Base-by-base conservation (phyloP, 768 basidiomycete species). In the Peribolospora kevripleyi region DNA sequence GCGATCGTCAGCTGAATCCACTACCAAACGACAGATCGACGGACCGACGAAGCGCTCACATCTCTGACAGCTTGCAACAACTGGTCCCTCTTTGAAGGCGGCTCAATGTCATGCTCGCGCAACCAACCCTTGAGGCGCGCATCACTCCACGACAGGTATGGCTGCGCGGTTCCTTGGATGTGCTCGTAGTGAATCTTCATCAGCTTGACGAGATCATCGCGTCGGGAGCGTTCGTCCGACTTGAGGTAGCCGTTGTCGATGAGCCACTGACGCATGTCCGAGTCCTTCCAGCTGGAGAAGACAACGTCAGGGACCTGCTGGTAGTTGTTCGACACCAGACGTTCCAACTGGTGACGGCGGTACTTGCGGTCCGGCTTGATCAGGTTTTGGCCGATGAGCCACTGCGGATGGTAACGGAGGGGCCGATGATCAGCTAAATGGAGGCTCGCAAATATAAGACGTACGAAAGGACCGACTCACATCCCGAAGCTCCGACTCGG, bases 141-240 rank as follows among this genome's bases (percentile, higher is more conserved):
- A 63, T 95, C 90, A 9, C 85, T 84, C 91, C 91, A 97, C 7
- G 75, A 74, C 51, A 90, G 71, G 68, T 91, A 93, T 3, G 76
- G 70, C 3, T 78, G 72, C 1, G 74, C 72, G 51, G 66, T 65
- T 52, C 79, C 75, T 54, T 71, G 41, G 40, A 50, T 9, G 9
- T 54, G 48, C 13, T 61, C 71, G 54, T 66, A 84, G 79, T 82
- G 82, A 52, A 74, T 73, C 54, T 80, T 71, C 58, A 87, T 82
- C 53, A 82, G 61, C 62, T 75, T 74, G 55, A 85, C 69, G 8
- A 86, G 73, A 62, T 42, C 58, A 58, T 11, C 6, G n/a, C 1
- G 49, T 3, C 36, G 54, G 5, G 37, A 50, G 48, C 5, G 42
- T 4, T 74, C 74, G 58, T 79, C 78, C 1, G 63, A 64, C 50